Percentiles rank a stretch among this genome's conserved stretches.
Evolutionary conservation across 192 early-diverging fungal species (phyloP).

Genomic region (Podila epicladia): DNA sequence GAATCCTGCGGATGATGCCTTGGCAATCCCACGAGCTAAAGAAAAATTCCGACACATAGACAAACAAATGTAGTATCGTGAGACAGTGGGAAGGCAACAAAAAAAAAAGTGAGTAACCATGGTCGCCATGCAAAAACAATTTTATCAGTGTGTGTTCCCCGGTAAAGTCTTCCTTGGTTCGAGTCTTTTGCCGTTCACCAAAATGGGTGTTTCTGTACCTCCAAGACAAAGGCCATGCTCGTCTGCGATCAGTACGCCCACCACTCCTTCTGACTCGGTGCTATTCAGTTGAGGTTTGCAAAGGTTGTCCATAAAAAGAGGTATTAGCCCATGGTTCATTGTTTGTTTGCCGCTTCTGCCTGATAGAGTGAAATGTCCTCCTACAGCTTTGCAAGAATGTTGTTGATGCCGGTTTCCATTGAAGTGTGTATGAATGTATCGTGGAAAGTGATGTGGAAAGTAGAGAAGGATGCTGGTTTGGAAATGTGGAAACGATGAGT

Average conservation of each 20-base stretch:
- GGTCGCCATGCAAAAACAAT: no score
- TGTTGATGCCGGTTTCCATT: conserved; percentile 53
- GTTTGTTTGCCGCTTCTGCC: background rate
- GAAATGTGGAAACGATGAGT: background rate
- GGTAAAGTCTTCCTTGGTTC: no score
- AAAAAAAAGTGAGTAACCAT: no score
- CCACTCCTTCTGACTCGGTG: conserved; percentile 46
- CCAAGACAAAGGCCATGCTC: conserved; percentile 54
- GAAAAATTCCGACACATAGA: background rate
- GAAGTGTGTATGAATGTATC: background rate
- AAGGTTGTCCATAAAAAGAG: background rate
- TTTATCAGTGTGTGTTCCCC: no score
- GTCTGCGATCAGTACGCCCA: conserved; percentile 54
- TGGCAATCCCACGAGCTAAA: conserved; percentile 50
- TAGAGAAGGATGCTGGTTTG: background rate
- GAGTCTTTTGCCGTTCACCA: no score
- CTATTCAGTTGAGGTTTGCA: conserved; percentile 9
- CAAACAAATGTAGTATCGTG: background rate
- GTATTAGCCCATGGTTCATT: background rate
- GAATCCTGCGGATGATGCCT: conserved; percentile 54
- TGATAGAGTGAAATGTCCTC: background rate
- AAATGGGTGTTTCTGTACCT: conserved; percentile 22
- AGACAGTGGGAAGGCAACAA: no score
- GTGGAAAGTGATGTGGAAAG: background rate
- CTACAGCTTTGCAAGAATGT: conserved; percentile 49